Percentiles rank a stretch among this genome's conserved stretches.
Conservation (phyloP, 805 yeast species). For the Lipomyces yamadae region DNA sequence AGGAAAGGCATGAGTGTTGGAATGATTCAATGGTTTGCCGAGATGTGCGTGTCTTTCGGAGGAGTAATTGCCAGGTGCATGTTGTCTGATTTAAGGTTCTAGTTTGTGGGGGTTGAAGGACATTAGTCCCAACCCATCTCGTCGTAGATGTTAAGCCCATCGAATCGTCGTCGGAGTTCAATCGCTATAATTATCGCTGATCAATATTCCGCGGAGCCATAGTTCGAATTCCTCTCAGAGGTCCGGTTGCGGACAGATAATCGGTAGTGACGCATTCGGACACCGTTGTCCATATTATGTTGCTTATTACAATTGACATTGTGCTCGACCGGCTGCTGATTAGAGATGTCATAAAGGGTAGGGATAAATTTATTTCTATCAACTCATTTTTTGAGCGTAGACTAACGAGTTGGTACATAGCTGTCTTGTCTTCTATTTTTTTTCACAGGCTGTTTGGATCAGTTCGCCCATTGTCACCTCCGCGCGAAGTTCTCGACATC, state of each 20-base stretch:
- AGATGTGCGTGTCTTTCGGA: not conserved
- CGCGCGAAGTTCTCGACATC: slow-evolving; percentile 60
- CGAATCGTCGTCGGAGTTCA: not conserved
- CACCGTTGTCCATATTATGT: slow-evolving; percentile 12
- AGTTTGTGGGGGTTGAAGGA: too few relatives aligned
- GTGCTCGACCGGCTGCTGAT: slow-evolving; percentile 30
- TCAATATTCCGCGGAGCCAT: not conserved
- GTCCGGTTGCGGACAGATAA: not conserved
- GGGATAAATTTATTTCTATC: not conserved
- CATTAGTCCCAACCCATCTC: too few relatives aligned
- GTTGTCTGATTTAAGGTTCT: too few relatives aligned
- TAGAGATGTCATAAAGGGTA: slow-evolving; percentile 32
- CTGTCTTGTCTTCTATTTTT: slow-evolving; percentile 67
- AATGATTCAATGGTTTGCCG: not conserved
- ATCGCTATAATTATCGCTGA: not conserved
- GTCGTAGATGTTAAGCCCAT: too few relatives aligned
- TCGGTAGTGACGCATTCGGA: not conserved
- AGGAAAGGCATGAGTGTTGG: slow-evolving; percentile 4
- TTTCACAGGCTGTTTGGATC: slow-evolving; percentile 73
- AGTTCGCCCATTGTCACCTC: slow-evolving; percentile 53
- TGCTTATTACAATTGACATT: slow-evolving; percentile 25
- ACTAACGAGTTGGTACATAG: slow-evolving; percentile 42
- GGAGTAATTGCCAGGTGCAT: not conserved
- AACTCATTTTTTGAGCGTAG: not conserved
- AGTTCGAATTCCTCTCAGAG: not conserved